Evolutionary conservation across 164 flowering plant species (phyloP).

Genomic region (Pachysandra terminalis): DNA sequence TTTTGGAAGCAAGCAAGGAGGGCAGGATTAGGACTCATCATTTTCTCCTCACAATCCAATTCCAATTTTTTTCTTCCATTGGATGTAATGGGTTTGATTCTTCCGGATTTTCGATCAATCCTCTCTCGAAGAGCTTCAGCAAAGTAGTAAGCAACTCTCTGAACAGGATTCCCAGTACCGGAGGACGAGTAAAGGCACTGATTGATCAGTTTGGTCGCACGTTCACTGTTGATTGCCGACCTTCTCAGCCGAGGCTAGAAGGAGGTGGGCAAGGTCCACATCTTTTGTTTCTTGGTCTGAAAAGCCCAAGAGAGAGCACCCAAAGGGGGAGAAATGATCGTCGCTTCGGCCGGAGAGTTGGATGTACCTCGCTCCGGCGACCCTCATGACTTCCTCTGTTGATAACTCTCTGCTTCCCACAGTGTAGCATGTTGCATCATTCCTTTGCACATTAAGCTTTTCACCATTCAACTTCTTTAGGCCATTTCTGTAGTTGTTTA

Average conservation of each 20-base stretch:
- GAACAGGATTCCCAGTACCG: slow-evolving; percentile 37
- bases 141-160: slow-evolving; percentile 46
- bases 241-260: slow-evolving; percentile 53
- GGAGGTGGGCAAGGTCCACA: slow-evolving; percentile 44
- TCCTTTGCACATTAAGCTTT: slow-evolving; percentile 7
- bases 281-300: slow-evolving; percentile 35
- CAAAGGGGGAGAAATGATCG: slow-evolving; percentile 26
- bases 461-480: slow-evolving; percentile 21
- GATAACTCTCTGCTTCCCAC: slow-evolving; percentile 19
- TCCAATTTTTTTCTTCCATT: neutral
- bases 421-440: neutral
- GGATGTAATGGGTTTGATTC: slow-evolving; percentile 12
- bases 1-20: slow-evolving; percentile 21
- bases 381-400: slow-evolving; percentile 38
- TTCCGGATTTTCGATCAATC: slow-evolving; percentile 45
- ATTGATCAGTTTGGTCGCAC: slow-evolving; percentile 36
- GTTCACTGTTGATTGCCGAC: slow-evolving; percentile 36
- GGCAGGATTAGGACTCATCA: slow-evolving; percentile 18
- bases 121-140: slow-evolving; percentile 47
- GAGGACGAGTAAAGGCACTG: slow-evolving; percentile 39
- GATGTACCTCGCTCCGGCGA: slow-evolving; percentile 46
- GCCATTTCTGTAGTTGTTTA: slow-evolving; percentile 24
- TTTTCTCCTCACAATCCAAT: slow-evolving; percentile 20
- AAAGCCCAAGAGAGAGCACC: slow-evolving; percentile 24
- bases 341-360: slow-evolving; percentile 11